A percentile compares a stretch with the other conserved stretches of the same genome.
These are phyloP conservation scores for Brettanomyces custersianus DNA, from an alignment of 805 yeast genomes.

Conservation along the genomic window DNA sequence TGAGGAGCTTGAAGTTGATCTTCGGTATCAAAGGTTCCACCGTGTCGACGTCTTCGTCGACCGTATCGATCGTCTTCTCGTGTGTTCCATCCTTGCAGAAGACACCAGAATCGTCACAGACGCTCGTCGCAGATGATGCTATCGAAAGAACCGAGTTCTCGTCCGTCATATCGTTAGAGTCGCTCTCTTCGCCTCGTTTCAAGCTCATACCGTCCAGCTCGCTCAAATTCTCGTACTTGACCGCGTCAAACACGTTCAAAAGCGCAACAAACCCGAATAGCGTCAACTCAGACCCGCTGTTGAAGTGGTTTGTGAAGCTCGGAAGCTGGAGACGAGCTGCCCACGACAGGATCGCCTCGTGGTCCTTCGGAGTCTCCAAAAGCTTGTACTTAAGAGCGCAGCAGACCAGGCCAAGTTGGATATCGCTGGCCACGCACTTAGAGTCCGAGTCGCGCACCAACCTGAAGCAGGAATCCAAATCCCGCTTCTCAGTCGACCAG, in stretches of 20 bases:
- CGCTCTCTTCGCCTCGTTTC: constrained; percentile 4
- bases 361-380: constrained; percentile 9
- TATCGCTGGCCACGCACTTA: constrained; percentile 7
- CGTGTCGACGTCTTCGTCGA: constrained; percentile 4
- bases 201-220: background rate
- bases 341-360: constrained; percentile 13
- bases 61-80: background rate
- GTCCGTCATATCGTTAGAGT: background rate
- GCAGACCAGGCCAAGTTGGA: constrained; percentile 15
- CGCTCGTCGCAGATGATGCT: constrained; percentile 1
- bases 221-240: constrained; percentile 9
- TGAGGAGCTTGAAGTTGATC: constrained; percentile 18
- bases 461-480: constrained; percentile 11
- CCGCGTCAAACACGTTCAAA: constrained; percentile 13
- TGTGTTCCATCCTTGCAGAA: background rate
- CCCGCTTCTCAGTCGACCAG: constrained; percentile 5
- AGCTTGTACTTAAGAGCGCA: constrained; percentile 19
- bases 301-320: constrained; percentile 13
- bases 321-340: constrained; percentile 17
- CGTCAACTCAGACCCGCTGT: constrained; percentile 15
- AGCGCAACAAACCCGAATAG: constrained; percentile 20
- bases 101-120: background rate
- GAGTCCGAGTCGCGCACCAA: constrained; percentile 3
- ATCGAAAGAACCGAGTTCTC: background rate
- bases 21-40: constrained; percentile 13